phyloP scores from a whole-genome alignment of 2,329 filamentous ascomycete genomes.

The Phoma herbarum region DNA sequence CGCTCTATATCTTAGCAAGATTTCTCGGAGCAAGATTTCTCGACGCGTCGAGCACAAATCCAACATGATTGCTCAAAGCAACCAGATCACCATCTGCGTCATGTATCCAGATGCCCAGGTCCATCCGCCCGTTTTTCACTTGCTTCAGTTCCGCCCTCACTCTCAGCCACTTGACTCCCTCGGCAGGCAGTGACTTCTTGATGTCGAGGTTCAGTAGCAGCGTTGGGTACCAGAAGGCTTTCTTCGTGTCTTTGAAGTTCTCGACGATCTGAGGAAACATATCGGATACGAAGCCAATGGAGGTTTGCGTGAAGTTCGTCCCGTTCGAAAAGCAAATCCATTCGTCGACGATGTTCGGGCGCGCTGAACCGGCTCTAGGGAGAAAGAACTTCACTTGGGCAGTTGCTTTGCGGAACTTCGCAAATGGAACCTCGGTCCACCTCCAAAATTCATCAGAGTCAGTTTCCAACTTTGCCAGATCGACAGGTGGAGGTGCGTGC shows the following conservation, averaged over 20 bases:
- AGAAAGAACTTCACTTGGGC: conserved; percentile 62
- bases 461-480: conserved; percentile 53
- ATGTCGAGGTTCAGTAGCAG: conserved; percentile 77
- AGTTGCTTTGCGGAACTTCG: conserved; percentile 60
- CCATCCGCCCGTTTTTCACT: conserved; percentile 75
- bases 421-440: conserved; percentile 55
- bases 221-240: conserved; percentile 77
- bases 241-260: conserved; percentile 45
- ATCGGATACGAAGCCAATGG: conserved; percentile 72
- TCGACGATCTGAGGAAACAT: conserved; percentile 74
- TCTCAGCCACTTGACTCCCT: conserved; percentile 77
- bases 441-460: conserved; percentile 61
- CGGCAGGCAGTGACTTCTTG: conserved; percentile 73
- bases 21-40: conserved; percentile 68
- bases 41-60: conserved; percentile 68
- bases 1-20: conserved; percentile 46
- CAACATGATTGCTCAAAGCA: conserved; percentile 73
- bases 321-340: conserved; percentile 71
- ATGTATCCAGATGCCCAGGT: conserved; percentile 74
- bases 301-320: conserved; percentile 69
- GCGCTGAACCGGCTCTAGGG: conserved; percentile 57
- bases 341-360: conserved; percentile 63
- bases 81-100: conserved; percentile 72
- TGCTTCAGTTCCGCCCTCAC: conserved; percentile 70
- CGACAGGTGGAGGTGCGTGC: conserved; percentile 55